phyloP scores from a whole-genome alignment of 2,329 filamentous ascomycete genomes.

The Fusarium camptoceras region DNA sequence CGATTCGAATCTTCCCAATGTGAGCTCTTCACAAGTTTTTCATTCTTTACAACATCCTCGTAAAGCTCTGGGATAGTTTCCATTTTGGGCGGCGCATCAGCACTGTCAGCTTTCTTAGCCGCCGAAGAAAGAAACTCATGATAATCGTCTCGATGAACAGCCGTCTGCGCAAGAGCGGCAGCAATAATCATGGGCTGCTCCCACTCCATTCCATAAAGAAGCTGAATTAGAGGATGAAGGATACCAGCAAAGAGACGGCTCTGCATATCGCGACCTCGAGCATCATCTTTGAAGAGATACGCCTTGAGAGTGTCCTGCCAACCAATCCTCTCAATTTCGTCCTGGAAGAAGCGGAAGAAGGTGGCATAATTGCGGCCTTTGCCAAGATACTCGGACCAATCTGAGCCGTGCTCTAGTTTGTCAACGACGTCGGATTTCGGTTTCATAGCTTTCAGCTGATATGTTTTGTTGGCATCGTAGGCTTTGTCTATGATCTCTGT shows the following conservation, averaged over 20 bases:
- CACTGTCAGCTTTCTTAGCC: conserved; percentile 38
- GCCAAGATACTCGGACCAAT: conserved; percentile 69
- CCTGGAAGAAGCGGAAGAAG: conserved; percentile 81
- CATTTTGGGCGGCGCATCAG: conserved; percentile 25
- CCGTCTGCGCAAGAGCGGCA: conserved; percentile 80
- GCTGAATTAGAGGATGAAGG: conserved; percentile 76
- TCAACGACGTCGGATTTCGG: conserved; percentile 63
- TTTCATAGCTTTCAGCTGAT: conserved; percentile 69
- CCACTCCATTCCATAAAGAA: conserved; percentile 88
- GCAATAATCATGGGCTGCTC: conserved; percentile 83
- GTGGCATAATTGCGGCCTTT: conserved; percentile 73
- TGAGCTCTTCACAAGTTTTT: conserved; percentile 66
- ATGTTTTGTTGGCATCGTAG: conserved; percentile 73
- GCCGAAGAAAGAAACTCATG: conserved; percentile 68
- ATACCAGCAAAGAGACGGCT: conserved; percentile 73
- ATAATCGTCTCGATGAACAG: conserved; percentile 73
- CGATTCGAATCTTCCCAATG: conserved; percentile 68
- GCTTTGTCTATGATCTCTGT: conserved; percentile 68
- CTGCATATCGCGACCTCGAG: conserved; percentile 75
- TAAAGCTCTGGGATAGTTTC: conserved; percentile 65
- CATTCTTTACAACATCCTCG: conserved; percentile 65
- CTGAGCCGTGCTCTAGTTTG: conserved; percentile 66
- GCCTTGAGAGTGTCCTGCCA: conserved; percentile 72
- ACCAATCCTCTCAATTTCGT: conserved; percentile 72
- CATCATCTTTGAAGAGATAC: conserved; percentile 75